Evolutionary conservation across 768 basidiomycete genomes (phyloP), one percentile per base, ranked within the genome.

Genomic region (Tulasnella sp.): DNA sequence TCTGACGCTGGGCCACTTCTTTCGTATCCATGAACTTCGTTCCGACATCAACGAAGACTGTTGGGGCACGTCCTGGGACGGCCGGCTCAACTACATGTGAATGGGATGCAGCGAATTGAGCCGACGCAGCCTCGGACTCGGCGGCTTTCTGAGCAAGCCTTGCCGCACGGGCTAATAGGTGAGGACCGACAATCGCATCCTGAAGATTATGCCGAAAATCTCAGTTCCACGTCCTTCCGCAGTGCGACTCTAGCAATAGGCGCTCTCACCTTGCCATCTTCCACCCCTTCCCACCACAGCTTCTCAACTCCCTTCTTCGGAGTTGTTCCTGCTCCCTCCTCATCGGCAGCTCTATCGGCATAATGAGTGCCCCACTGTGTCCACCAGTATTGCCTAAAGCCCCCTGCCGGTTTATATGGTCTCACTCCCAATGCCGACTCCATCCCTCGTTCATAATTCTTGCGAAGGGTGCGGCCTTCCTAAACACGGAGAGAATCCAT

Each of bases 391-490:
- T n/a, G 74, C 31, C 15, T 31, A 3, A 25, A 2, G 17, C 29
- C 45, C n/a, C 36, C 40, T 14, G 73, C n/a, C 11, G 54, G 40
- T 49, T n/a, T 54, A 67, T 36, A 71, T 69, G 77, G 73, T 29
- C 82, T 83, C n/a, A 92, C 89, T 49, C 89, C 91, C 37, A 97
- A 85, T 5, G 93, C 82, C 52, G 83, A 83, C 80, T 97, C 94
- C 95, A 97, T 97, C 22, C 91, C 93, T 64, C 82, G 81, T 8
- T 85, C 87, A 83, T 96, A 94, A 11, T 93, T 93, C 0, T 89
- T 91, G 84, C 97, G 95, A 5, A 96, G 80, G 3, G 84, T 82
- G 80, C 89, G 89, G 49, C 85, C 85, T 92, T 93, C 79, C 37
- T 54, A 77, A 37, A 29, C 42, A 40, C 12, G 39, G 68, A 79